These are phyloP conservation scores for Lactarius akahatsu DNA, from an alignment of 768 basidiomycete species.

Conservation along the genomic window DNA sequence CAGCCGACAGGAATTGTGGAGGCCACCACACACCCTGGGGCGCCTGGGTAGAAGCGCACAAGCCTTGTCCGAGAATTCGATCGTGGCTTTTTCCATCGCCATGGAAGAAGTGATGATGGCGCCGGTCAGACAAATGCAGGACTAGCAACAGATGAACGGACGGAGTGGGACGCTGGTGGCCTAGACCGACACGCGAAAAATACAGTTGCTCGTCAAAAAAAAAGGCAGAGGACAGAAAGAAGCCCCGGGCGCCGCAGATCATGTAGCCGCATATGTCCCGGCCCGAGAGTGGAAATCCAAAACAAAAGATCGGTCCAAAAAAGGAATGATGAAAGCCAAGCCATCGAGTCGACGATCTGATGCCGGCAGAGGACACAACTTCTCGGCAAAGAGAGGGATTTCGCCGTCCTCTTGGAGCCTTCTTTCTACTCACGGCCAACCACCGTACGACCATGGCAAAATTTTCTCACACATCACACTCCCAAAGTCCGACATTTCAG, in stretches of 20 bases:
- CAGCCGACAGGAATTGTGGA: conserved; percentile 19
- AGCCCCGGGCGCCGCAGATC: background rate
- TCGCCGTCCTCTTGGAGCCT: conserved; percentile 20
- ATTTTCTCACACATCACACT: background rate
- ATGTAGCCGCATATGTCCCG: conserved; percentile 16
- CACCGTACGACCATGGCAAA: background rate
- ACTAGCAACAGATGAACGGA: background rate
- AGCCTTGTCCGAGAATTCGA: background rate
- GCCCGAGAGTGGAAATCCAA: conserved; percentile 10
- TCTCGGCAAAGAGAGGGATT: background rate
- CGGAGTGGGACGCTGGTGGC: conserved; percentile 1
- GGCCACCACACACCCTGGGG: conserved; percentile 4
- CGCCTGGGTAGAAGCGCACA: conserved; percentile 8
- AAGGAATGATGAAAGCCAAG: conserved; percentile 28
- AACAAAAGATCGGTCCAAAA: conserved; percentile 19
- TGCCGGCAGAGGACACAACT: conserved; percentile 14
- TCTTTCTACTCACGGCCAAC: conserved; percentile 11
- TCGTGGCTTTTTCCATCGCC: background rate
- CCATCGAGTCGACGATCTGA: conserved; percentile 22
- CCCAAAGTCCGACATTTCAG: conserved; percentile 12
- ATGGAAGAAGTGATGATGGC: conserved; percentile 3
- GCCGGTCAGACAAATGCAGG: conserved; percentile 2
- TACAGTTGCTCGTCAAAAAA: background rate
- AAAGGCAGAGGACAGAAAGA: conserved; percentile 3
- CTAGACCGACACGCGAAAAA: background rate